Conservation (phyloP, 441 rosid genomes). For the Omphalea diandra region DNA sequence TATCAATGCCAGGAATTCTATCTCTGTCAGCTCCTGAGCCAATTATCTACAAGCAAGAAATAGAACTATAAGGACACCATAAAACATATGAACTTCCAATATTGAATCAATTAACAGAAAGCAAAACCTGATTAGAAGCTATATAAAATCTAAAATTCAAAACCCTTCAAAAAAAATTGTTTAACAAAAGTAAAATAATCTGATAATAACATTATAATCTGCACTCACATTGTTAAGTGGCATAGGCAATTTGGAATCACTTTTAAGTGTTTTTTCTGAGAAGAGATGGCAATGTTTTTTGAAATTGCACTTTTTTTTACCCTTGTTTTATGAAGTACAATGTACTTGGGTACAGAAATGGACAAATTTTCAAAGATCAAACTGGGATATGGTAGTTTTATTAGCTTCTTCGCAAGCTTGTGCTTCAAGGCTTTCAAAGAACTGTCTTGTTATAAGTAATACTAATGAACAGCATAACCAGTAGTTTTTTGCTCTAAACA, state of each 20-base stretch:
- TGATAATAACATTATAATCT: too few relatives aligned
- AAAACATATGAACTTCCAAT: neutral
- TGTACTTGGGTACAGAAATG: neutral
- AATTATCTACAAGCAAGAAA: slow-evolving; percentile 64
- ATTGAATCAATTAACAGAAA: neutral
- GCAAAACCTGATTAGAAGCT: neutral
- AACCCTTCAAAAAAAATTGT: too few relatives aligned
- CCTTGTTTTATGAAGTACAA: too few relatives aligned
- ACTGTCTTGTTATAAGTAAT: neutral
- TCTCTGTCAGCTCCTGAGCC: slow-evolving; percentile 77
- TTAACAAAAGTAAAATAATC: too few relatives aligned
- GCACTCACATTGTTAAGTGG: too few relatives aligned
- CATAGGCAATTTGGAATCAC: neutral
- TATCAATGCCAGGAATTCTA: slow-evolving; percentile 92
- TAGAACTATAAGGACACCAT: slow-evolving; percentile 5
- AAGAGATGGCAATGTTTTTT: too few relatives aligned
- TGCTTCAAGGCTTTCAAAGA: neutral
- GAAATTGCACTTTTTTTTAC: too few relatives aligned
- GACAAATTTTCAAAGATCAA: neutral
- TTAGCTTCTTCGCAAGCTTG: neutral
- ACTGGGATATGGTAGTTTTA: neutral
- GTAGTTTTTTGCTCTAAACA: too few relatives aligned
- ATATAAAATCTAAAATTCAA: neutral
- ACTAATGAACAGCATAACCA: neutral
- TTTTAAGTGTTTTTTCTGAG: neutral